Evolutionary conservation across 2,329 filamentous ascomycete genomes (phyloP), one percentile per base, ranked within the genome.

Genomic region (Myriosclerotinia scirpicola): DNA sequence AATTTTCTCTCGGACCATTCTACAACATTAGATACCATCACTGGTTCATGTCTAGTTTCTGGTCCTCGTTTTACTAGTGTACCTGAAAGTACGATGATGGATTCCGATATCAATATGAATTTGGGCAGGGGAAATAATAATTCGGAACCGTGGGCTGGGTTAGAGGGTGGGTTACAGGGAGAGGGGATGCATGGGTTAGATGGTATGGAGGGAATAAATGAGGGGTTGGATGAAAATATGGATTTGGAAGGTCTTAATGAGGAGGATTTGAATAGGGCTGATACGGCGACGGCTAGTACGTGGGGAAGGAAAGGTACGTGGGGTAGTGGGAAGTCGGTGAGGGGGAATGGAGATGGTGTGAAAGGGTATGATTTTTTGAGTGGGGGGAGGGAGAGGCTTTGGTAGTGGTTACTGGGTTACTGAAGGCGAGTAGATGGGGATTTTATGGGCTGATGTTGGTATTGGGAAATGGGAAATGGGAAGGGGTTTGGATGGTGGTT

Each of bases 211-310:
- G 56, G 26, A 6, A 46, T 67, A 38, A 3, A 48, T 46, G 20
- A 34, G n/a, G 56, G 26, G 1, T 46, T 67, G 30, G 5, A 48
- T 46, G 36, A 64, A 67, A 26, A 54, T 66, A 3, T 63, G n/a
- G 62, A 61, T 52, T 55, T 59, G 34, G 59, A 59, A 46, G 46
- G 64, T 15, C 38, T 44, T 46, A 46, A 46, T 46, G 44, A 46
- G 44, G 26, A 53, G 22, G 60, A 9, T 20, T 36, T 30, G 2
- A 17, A 54, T 42, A 34, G 30, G 30, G 30, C 30, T 34, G 3
- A 34, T 5, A 67, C 67, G 42, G 70, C 71, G 11, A 73, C 71
- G 2, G 68, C 69, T 6, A 69, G 65, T 67, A 68, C 71, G 2
- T 53, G 72, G 56, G 50, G 71, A 67, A 66, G 69, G 30, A 63